Conservation (phyloP, 2,329 filamentous ascomycete genomes). For the Stemphylium lycopersici region DNA sequence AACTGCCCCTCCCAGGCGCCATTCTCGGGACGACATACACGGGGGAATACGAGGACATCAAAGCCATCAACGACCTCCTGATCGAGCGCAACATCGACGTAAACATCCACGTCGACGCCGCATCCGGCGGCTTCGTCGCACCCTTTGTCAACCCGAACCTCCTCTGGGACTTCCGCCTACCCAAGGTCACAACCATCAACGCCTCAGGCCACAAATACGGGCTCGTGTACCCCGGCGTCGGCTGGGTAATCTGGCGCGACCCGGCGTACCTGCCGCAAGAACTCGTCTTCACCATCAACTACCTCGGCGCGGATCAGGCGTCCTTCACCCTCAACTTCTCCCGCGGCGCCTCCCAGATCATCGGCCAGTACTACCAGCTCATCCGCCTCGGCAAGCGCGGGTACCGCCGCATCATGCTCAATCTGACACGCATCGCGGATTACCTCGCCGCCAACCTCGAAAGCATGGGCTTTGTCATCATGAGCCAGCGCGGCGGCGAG, state of each 20-base stretch:
- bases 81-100: constrained; percentile 75
- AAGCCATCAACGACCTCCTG: constrained; percentile 87
- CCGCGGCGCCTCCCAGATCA: constrained; percentile 91
- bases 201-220: constrained; percentile 90
- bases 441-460: constrained; percentile 79
- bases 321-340: constrained; percentile 98
- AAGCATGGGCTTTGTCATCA: constrained; percentile 81
- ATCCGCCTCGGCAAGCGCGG: constrained; percentile 93
- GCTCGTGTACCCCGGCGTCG: constrained; percentile 82
- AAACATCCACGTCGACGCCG: constrained; percentile 93
- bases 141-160: constrained; percentile 86
- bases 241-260: constrained; percentile 89
- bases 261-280: constrained; percentile 74
- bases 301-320: constrained; percentile 91
- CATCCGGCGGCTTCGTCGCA: constrained; percentile 88
- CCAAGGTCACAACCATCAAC: constrained; percentile 92
- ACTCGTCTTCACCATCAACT: constrained; percentile 99
- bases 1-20: constrained; percentile 45
- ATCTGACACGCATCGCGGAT: constrained; percentile 87
- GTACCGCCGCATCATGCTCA: constrained; percentile 91
- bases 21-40: constrained; percentile 95
- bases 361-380: constrained; percentile 96
- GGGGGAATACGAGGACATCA: constrained; percentile 89
- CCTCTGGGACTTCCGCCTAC: constrained; percentile 89
- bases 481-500: constrained; percentile 77